Conservation (phyloP, 306 rosid species). For the Pterocarpus santalinus region DNA sequence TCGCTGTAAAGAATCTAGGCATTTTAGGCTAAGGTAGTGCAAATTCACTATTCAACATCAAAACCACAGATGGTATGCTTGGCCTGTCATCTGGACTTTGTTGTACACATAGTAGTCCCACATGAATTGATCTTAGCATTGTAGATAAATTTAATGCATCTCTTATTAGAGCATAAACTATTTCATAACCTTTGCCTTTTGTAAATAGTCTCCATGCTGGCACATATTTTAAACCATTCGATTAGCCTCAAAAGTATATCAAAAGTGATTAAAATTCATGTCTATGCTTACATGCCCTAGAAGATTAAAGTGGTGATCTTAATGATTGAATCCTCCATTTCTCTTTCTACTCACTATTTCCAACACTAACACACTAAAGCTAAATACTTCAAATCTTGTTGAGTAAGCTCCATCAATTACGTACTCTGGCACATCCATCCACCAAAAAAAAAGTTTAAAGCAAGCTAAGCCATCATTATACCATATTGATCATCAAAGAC, state of each 20-base stretch:
- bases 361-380: constrained; percentile 39
- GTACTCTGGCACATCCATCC: constrained; percentile 30
- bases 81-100: constrained; percentile 31
- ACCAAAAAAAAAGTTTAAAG: neutral
- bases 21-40: too few species aligned
- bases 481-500: neutral
- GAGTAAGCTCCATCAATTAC: constrained; percentile 37
- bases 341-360: constrained; percentile 45
- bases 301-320: constrained; percentile 37
- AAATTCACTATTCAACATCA: constrained; percentile 31
- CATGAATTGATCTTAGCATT: constrained; percentile 19
- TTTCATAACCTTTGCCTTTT: constrained; percentile 39
- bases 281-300: constrained; percentile 32
- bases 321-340: constrained; percentile 36
- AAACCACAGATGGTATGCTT: neutral
- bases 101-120: constrained; percentile 33
- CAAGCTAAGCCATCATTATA: neutral
- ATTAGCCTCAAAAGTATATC: neutral
- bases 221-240: neutral
- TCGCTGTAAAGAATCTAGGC: too few species aligned
- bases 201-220: constrained; percentile 35
- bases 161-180: constrained; percentile 38
- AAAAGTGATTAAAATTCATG: neutral
- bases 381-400: constrained; percentile 44
- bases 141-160: constrained; percentile 16